These are phyloP conservation scores for Amesomyces nigricolor DNA, from an alignment of 2,329 filamentous ascomycete species.

Conservation along the genomic window DNA sequence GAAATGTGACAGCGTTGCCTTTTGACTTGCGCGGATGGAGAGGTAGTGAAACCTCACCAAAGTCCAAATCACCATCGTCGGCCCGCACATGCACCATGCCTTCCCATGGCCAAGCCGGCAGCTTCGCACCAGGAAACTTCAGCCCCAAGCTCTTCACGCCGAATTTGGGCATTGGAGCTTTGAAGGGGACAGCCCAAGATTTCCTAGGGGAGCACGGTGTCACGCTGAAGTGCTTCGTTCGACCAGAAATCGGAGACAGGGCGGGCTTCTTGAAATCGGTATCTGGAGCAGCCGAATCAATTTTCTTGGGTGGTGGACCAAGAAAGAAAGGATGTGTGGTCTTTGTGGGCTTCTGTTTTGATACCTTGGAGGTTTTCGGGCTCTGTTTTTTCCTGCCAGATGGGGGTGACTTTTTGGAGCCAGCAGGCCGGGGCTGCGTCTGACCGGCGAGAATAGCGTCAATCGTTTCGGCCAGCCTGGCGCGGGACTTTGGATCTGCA, in stretches of 20 bases:
- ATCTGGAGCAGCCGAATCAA: conserved; percentile 9
- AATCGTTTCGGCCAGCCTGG: conserved; percentile 54
- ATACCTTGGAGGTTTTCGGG: conserved; percentile 27
- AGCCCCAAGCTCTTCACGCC: conserved; percentile 41
- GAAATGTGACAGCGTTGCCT: conserved; percentile 39
- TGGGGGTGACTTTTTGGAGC: neutral
- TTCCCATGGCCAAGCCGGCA: conserved; percentile 67
- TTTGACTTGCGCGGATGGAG: conserved; percentile 44
- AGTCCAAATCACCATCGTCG: conserved; percentile 7
- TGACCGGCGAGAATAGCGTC: conserved; percentile 50
- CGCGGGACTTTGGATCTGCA: conserved; percentile 38
- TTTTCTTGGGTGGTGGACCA: conserved; percentile 29
- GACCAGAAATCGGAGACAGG: conserved; percentile 22
- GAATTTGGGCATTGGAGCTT: conserved; percentile 37
- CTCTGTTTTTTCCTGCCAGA: neutral
- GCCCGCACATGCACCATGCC: conserved; percentile 61
- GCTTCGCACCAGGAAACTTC: conserved; percentile 59
- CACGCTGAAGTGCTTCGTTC: conserved; percentile 43
- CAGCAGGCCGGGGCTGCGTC: conserved; percentile 28
- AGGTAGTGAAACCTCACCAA: neutral
- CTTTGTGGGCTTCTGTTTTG: conserved; percentile 29
- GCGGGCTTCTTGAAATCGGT: conserved; percentile 14
- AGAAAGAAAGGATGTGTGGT: conserved; percentile 41
- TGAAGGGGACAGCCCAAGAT: conserved; percentile 27
- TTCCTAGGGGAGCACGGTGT: conserved; percentile 50